These are phyloP conservation scores for Aspergillus sclerotioniger DNA, from an alignment of 495 filamentous ascomycete species.

Conservation along the genomic window DNA sequence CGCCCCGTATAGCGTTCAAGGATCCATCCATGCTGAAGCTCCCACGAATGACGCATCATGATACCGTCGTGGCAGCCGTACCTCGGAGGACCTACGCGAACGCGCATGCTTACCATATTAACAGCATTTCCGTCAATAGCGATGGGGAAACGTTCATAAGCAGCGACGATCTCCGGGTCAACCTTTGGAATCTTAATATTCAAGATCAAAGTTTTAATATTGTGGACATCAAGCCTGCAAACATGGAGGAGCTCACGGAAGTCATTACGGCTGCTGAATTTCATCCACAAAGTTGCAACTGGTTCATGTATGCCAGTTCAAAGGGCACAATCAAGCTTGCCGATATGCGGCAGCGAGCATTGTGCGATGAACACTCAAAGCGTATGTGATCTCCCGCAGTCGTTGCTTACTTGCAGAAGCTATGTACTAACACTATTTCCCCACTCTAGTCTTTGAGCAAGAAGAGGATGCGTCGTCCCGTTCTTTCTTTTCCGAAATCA, in stretches of 20 bases:
- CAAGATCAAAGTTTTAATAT: constrained; percentile 99
- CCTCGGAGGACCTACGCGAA: constrained; percentile 96
- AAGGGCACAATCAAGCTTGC: constrained; percentile 99
- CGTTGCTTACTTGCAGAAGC: not conserved
- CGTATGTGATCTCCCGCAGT: constrained; percentile 53
- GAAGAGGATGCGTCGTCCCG: constrained; percentile 98
- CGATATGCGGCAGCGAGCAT: constrained; percentile 93
- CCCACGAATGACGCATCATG: constrained; percentile 93
- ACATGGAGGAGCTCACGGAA: constrained; percentile 99
- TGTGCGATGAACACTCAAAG: constrained; percentile 95
- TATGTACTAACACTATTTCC: constrained; percentile 13
- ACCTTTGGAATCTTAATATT: constrained; percentile 98
- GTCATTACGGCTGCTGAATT: constrained; percentile 99
- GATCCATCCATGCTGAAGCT: constrained; percentile 82
- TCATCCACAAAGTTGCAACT: constrained; percentile 95
- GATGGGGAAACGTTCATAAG: constrained; percentile 99
- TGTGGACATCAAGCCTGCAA: constrained; percentile 98
- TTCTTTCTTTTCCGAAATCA: constrained; percentile 99
- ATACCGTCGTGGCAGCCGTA: constrained; percentile 96
- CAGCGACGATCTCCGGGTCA: constrained; percentile 95
- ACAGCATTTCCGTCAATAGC: constrained; percentile 99
- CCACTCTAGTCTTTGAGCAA: constrained; percentile 83
- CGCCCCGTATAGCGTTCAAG: constrained; percentile 72
- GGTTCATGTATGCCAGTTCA: constrained; percentile 99
- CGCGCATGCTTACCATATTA: constrained; percentile 98